Conservation (phyloP, 1,284 basidiomycete genomes). For the Mrakiaceae sp. region DNA sequence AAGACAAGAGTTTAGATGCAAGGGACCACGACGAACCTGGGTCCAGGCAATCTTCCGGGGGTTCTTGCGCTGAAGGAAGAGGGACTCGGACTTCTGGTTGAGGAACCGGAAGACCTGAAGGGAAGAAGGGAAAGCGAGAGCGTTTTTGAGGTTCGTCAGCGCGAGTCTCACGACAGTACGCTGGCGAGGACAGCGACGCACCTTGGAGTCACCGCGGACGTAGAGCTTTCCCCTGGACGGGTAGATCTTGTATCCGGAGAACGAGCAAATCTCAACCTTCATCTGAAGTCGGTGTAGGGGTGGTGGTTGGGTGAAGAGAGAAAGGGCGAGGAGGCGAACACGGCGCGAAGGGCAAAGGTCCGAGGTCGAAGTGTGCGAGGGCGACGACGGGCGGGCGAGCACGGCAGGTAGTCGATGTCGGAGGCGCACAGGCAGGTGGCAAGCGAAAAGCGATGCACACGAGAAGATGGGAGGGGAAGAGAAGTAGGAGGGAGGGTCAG, state of each 20-base stretch:
- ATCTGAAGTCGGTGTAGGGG: slow-evolving; percentile 32
- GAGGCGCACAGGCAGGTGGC: no score
- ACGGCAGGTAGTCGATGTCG: no score
- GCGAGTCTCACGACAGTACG: slow-evolving; percentile 10
- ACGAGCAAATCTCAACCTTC: slow-evolving; percentile 96
- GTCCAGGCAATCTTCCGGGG: slow-evolving; percentile 99
- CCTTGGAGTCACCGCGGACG: slow-evolving; percentile 93
- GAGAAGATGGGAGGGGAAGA: no score
- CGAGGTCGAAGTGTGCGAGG: no score
- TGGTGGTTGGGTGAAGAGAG: neutral
- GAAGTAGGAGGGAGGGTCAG: no score
- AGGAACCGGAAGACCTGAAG: slow-evolving; percentile 81
- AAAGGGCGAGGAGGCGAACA: neutral
- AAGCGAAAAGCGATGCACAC: no score
- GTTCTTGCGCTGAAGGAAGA: slow-evolving; percentile 99
- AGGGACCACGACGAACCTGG: slow-evolving; percentile 39
- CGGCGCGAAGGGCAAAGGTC: no score
- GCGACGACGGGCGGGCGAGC: no score
- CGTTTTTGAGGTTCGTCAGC: no score
- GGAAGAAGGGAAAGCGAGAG: neutral
- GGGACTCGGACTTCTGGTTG: slow-evolving; percentile 80
- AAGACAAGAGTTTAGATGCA: no score
- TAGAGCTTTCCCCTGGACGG: slow-evolving; percentile 90
- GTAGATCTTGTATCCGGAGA: slow-evolving; percentile 94
- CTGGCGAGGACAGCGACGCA: slow-evolving; percentile 35